Base-by-base conservation (phyloP, 2,329 filamentous ascomycete genomes). In the Curvularia lunata region DNA sequence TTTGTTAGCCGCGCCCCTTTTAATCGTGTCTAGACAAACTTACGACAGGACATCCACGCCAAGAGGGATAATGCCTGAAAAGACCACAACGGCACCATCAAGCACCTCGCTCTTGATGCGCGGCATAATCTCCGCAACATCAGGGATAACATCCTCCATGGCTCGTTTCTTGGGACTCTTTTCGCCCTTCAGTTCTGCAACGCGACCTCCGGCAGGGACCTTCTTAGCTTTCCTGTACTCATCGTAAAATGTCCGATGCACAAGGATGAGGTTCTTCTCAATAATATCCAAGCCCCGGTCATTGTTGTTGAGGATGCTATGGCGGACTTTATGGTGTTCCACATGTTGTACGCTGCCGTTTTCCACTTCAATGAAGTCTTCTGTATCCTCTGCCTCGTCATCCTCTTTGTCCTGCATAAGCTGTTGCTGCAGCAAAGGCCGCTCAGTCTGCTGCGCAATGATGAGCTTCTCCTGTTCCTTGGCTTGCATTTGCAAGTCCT, bases 341-440 rank as follows among this genome's bases (percentile, higher is more conserved):
- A 49, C 59, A 46, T 62, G 49, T 48, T 70, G 67, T 47, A 72
- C 60, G 40, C 79, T 75, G 13, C 77, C 75, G 54, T 82, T 79
- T 50, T 73, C 75, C 59, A 57, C 72, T 60, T 71, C 66, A 34
- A 73, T 51, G 47, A 70, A 78, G 47, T 78, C 78, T 19, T 81
- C 80, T 32, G 82, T 80, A 48, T 82, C 82, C 16, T 82, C 80
- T 2, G 80, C 78, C 5, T 83, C 84, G 40, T 91, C 88, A 65
- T 93, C 91, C 69, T 92, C 91, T 67, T 91, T 91, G 70, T 99
- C 95, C 21, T 97, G 83, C 73, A 92, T 84, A 69, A 97, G 91
- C 76, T 99, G 95, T 79, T 96, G 90, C 72, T 95, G 91, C n/a
- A 96, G 80, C 27, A 99, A 79, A 0, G 95, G 95, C 13, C 94